Conservation (phyloP, 345 rosid genomes). For the Arabis hirsuta region DNA sequence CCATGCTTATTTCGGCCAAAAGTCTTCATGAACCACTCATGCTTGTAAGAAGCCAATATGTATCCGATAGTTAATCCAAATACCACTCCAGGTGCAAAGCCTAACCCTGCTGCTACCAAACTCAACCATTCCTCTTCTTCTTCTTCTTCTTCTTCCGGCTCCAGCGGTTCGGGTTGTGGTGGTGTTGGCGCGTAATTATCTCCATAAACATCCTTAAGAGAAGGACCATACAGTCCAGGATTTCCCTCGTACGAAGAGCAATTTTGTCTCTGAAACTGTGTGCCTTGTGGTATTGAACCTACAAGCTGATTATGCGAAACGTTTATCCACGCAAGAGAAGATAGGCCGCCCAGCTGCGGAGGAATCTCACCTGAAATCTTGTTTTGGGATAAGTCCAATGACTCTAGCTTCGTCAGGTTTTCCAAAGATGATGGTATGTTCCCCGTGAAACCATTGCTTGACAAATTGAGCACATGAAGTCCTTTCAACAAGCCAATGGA, state of each 20-base stretch:
- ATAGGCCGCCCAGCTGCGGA: not conserved
- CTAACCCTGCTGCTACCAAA: not conserved
- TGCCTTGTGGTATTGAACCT: conserved; percentile 9
- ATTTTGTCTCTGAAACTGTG: not conserved
- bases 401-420: not conserved
- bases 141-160: conserved; percentile 2
- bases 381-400: conserved; percentile 19
- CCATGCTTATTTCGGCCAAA: not conserved
- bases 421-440: conserved; percentile 11
- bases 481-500: not conserved
- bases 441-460: conserved; percentile 4
- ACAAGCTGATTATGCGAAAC: conserved; percentile 18
- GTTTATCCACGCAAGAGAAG: not conserved
- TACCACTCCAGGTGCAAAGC: conserved; percentile 3
- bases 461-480: not conserved
- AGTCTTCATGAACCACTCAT: conserved; percentile 24
- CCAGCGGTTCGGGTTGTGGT: not conserved
- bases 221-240: not conserved
- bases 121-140: not conserved
- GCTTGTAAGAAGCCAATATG: conserved; percentile 1
- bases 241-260: not conserved
- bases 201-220: not conserved
- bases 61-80: not conserved
- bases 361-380: conserved; percentile 10
- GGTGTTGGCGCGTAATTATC: not conserved